Evolutionary conservation across 331 rosid species (phyloP).

Genomic region (Prunus yedoensis): DNA sequence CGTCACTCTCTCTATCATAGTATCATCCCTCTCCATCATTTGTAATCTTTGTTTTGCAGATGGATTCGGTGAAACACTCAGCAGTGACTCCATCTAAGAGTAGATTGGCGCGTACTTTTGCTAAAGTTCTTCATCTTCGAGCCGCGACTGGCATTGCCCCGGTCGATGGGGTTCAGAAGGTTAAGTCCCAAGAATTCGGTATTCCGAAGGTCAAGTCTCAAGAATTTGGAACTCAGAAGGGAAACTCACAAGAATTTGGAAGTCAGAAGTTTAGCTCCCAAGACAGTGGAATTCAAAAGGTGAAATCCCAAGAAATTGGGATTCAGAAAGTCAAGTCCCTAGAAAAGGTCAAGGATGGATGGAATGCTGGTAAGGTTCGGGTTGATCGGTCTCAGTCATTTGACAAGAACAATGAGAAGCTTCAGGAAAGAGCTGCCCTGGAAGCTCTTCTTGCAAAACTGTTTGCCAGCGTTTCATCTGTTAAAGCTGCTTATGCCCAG

Average conservation of each 20-base stretch:
- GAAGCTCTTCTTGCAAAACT: slow-evolving; percentile 66
- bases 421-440: slow-evolving; percentile 53
- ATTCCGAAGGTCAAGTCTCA: slow-evolving; percentile 19
- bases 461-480: slow-evolving; percentile 71
- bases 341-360: slow-evolving; percentile 46
- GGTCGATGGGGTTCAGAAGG: slow-evolving; percentile 47
- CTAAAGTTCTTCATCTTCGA: slow-evolving; percentile 75
- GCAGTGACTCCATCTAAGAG: slow-evolving; percentile 60
- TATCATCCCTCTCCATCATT: slow-evolving; percentile 10
- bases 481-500: slow-evolving; percentile 87
- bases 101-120: slow-evolving; percentile 58
- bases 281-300: slow-evolving; percentile 15
- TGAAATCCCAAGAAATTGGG: slow-evolving; percentile 31
- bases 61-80: slow-evolving; percentile 72
- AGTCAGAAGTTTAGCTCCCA: slow-evolving; percentile 20
- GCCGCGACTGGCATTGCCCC: slow-evolving; percentile 58
- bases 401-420: slow-evolving; percentile 49
- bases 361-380: slow-evolving; percentile 29
- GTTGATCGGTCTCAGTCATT: slow-evolving; percentile 34
- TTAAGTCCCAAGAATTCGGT: slow-evolving; percentile 14
- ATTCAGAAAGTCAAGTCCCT: slow-evolving; percentile 30
- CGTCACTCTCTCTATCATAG: not conserved
- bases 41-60: slow-evolving; percentile 34
- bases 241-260: slow-evolving; percentile 19
- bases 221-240: not conserved